A percentile compares a stretch with the other conserved stretches of the same genome.
Evolutionary conservation across 2,329 filamentous ascomycete species (phyloP).

Genomic region (Fusarium sp.): DNA sequence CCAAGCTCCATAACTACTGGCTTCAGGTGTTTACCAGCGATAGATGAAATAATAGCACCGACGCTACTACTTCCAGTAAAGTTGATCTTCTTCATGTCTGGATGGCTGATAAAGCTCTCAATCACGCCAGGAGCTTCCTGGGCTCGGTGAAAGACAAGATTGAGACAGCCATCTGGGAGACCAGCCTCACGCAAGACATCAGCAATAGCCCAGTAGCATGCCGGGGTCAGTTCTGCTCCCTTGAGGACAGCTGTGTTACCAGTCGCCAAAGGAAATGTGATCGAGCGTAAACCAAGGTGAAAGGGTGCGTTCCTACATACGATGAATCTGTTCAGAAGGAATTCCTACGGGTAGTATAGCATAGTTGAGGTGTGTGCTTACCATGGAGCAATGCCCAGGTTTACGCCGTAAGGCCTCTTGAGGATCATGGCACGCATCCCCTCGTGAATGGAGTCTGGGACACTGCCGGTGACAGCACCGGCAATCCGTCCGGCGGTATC

Average conservation of each 20-base stretch:
- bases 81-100: no score
- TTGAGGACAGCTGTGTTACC: constrained; percentile 2
- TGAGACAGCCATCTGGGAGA: background rate
- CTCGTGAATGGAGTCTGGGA: constrained; percentile 43
- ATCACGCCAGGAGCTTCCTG: background rate
- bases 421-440: constrained; percentile 35
- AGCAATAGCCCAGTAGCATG: constrained; percentile 5
- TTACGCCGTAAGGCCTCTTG: constrained; percentile 32
- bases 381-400: constrained; percentile 23
- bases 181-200: constrained; percentile 5
- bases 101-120: no score
- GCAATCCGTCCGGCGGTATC: constrained; percentile 55
- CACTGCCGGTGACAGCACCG: constrained; percentile 45
- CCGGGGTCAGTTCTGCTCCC: background rate
- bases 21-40: background rate
- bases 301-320: background rate
- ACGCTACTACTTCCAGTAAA: background rate
- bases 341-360: no score
- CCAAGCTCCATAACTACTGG: constrained; percentile 3
- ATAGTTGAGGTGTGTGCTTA: background rate
- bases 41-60: background rate
- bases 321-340: no score
- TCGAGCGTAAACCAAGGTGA: background rate
- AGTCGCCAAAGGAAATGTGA: background rate
- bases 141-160: background rate